Evolutionary conservation across 345 rosid species (phyloP), one percentile per base, ranked within the genome.

Genomic region (Excoecaria agallocha): DNA sequence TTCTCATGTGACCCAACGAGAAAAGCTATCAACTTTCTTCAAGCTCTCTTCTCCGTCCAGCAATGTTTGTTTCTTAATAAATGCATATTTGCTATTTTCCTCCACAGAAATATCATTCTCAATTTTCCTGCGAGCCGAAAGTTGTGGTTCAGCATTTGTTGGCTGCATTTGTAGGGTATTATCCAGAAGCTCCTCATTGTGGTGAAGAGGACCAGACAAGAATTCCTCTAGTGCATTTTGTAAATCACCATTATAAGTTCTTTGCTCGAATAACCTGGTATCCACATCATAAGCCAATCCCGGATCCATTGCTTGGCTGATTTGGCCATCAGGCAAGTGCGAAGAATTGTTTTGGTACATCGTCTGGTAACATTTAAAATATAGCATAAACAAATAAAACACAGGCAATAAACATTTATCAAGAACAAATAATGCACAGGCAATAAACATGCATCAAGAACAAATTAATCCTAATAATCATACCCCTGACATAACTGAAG

Each of bases 21-120:
- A 89, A 76, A 93, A 93, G 83, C 98, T 93, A 73, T 93, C 98
- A 57, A 90, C 97, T 77, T 93, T 91, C 76, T 89, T 89, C 84
- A 93, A 82, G 77, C 88, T 81, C 50, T 92, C 89, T 65, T 87
- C 91, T 43, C 81, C 83, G 72, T 86, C 86, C 35, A 87, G 68
- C 51, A 93, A 85, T 57, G 85, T 74, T 71, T 81, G 85, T 83
- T 82, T 91, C 41, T 76, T 68, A 66, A 84, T 17, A 2, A 82
- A 74, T 70, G 79, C 16, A 68, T 72, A 76, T 76, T 78, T 84
- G 75, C 75, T 71, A 78, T 77, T 89, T 69, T 88, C 82, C 74
- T 86, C 92, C 58, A 71, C 63, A 76, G 82, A 46, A n/a, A 72
- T 37, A 66, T 84, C 84, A 72, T 79, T 84, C 54, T 82, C 88